phyloP scores from a whole-genome alignment of 768 basidiomycete species.

The Sarcodon aspratus region DNA sequence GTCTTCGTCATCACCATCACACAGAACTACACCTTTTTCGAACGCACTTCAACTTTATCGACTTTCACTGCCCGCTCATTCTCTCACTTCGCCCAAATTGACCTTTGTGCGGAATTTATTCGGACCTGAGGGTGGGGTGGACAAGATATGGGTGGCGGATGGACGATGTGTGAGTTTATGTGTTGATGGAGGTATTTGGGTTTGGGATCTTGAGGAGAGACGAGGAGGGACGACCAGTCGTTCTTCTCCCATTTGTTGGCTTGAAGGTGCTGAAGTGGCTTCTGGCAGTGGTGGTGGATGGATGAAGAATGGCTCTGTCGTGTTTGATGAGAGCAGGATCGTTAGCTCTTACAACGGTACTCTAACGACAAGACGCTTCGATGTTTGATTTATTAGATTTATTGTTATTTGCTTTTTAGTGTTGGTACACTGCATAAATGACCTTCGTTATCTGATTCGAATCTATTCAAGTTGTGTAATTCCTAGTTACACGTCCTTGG shows the following conservation, averaged over 20 bases:
- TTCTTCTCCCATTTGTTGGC: background rate
- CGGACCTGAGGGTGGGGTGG: slow-evolving; percentile 58
- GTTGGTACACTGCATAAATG: no score
- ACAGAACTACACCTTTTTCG: slow-evolving; percentile 24
- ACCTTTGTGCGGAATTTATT: slow-evolving; percentile 61
- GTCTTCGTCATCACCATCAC: slow-evolving; percentile 1
- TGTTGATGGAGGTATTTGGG: slow-evolving; percentile 65
- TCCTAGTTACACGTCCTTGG: no score
- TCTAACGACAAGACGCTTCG: slow-evolving; percentile 43
- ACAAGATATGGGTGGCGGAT: slow-evolving; percentile 63
- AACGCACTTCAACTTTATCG: slow-evolving; percentile 67
- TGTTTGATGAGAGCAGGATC: slow-evolving; percentile 69
- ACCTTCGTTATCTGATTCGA: no score
- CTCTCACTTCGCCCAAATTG: slow-evolving; percentile 48
- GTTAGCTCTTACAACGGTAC: slow-evolving; percentile 30
- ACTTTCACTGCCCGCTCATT: slow-evolving; percentile 39
- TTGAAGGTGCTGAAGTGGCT: slow-evolving; percentile 17
- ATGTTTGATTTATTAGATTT: slow-evolving; percentile 26
- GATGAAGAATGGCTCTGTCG: slow-evolving; percentile 33
- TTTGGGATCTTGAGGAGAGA: slow-evolving; percentile 72
- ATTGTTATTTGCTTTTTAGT: no score
- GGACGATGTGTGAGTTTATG: slow-evolving; percentile 75
- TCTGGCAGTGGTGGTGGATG: slow-evolving; percentile 3
- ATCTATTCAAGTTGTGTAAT: no score
- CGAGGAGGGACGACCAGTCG: slow-evolving; percentile 21